Conservation (phyloP, 148 eudicot species). For the Polygonum aviculare region DNA sequence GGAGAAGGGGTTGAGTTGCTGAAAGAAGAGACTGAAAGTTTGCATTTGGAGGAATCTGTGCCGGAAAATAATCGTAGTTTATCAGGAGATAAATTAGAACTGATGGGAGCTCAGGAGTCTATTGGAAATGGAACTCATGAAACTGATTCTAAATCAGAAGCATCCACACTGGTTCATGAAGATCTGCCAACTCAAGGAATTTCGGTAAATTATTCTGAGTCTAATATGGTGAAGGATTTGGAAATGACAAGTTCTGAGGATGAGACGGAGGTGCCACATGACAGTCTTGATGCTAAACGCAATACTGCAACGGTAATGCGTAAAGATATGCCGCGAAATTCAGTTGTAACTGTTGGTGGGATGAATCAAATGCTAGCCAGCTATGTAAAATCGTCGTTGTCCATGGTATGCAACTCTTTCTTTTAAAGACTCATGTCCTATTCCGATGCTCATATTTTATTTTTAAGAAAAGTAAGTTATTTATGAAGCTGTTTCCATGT, state of each 20-base stretch:
- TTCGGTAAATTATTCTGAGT: background rate
- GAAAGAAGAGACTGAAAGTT: conserved; percentile 12
- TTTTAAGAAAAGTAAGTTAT: conserved; percentile 1
- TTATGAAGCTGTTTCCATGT: conserved; percentile 13
- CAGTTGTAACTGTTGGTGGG: conserved; percentile 37
- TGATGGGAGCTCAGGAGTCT: background rate
- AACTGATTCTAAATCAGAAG: background rate
- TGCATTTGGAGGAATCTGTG: conserved; percentile 5
- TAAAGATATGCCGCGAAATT: conserved; percentile 54
- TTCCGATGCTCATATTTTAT: background rate
- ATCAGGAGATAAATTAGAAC: background rate
- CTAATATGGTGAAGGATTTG: conserved; percentile 9
- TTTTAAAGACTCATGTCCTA: background rate
- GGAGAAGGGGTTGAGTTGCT: conserved; percentile 18
- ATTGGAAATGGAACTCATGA: background rate
- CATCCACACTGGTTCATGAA: background rate
- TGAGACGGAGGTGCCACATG: conserved; percentile 14
- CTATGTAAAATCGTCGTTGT: conserved; percentile 52
- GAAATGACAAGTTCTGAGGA: conserved; percentile 9
- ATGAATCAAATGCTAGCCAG: conserved; percentile 63
- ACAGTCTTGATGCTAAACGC: conserved; percentile 13
- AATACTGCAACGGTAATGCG: conserved; percentile 19
- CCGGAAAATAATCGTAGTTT: background rate
- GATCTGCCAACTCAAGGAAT: conserved; percentile 12
- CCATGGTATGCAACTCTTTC: conserved; percentile 47